Conservation (phyloP, 192 early-diverging fungal species). For the Coemansia sp. region DNA sequence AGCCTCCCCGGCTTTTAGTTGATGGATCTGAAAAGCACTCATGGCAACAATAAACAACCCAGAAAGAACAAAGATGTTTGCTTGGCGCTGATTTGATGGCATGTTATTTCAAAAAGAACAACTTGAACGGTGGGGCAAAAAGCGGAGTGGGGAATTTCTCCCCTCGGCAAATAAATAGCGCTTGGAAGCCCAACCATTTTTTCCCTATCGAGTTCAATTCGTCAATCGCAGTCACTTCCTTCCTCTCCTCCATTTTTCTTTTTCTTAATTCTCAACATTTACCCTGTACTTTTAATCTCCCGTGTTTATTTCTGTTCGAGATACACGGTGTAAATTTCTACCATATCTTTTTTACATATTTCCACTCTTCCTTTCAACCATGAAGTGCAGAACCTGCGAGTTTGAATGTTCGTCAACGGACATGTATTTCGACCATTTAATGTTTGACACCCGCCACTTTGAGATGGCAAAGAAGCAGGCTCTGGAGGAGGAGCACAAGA, state of each 20-base stretch:
- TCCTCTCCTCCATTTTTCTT: not conserved
- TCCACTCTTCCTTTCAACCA: slow-evolving; percentile 6
- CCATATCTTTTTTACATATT: not conserved
- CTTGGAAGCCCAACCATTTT: not conserved
- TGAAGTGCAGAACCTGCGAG: slow-evolving; percentile 53
- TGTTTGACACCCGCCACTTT: slow-evolving; percentile 46
- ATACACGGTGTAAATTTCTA: too few species aligned
- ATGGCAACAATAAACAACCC: too few species aligned
- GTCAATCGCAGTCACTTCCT: not conserved
- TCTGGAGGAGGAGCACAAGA: slow-evolving; percentile 19
- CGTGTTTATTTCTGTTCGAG: too few species aligned
- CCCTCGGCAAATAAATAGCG: not conserved
- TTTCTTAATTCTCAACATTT: not conserved
- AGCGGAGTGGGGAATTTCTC: not conserved
- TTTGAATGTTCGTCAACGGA: slow-evolving; percentile 50
- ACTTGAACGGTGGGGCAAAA: not conserved
- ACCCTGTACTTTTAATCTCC: too few species aligned
- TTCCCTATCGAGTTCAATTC: not conserved
- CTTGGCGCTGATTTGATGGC: not conserved
- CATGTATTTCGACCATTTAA: slow-evolving; percentile 50
- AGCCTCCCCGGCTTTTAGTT: too few species aligned
- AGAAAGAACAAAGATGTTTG: not conserved
- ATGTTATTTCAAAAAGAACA: not conserved
- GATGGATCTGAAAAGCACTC: too few species aligned
- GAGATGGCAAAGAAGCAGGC: slow-evolving; percentile 36